Evolutionary conservation across 208 protist species (phyloP), one percentile per base, ranked within the genome.

Genomic region (Crithidia expoeki): DNA sequence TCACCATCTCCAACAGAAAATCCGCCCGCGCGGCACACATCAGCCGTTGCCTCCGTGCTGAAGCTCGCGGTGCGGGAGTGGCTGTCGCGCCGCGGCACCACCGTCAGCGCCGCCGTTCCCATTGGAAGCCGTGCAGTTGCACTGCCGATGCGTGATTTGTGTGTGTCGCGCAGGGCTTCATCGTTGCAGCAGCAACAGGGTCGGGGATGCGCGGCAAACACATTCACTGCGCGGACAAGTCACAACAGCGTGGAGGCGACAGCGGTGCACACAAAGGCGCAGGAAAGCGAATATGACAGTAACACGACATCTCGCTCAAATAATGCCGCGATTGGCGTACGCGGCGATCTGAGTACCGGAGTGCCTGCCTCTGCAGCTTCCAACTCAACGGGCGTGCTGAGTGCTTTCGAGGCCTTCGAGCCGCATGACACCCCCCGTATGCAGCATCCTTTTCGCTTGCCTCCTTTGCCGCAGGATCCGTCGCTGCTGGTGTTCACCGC

Each of bases 381-480:
- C 38, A 40, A 46, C 9, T 55, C 60, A 34, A 30, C 32, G 5
- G 59, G 25, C 2, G n/a, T 10, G 25, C 19, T 32, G 33, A 2
- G 23, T 33, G 44, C 60, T n/a, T 90, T 93, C 47, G 68, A 76
- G 17, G 72, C 87, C 12, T 82, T 70, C 30, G 70, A 77, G 14
- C 66, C 81, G 16, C 84, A 80, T 40, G 63, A 75, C 40, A 68
- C 62, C 19, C 66, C 57, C 5, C 79, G 74, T 10, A 56, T 27
- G n/a, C 44, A 74, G 44, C 85, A 89, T 33, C 68, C 70, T 6
- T 86, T 93, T 32, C 30, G 21, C 4, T 77, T 93, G 17, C 74
- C 87, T 14, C 84, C 87, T 17, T 65, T 93, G 4, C 81, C 81
- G n/a, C 75, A 72, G 12, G 87, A 93, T 53, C 73, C 77, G 1